Evolutionary conservation across 805 yeast species (phyloP).

Genomic region (Kodamaea hsintzibuensis): DNA sequence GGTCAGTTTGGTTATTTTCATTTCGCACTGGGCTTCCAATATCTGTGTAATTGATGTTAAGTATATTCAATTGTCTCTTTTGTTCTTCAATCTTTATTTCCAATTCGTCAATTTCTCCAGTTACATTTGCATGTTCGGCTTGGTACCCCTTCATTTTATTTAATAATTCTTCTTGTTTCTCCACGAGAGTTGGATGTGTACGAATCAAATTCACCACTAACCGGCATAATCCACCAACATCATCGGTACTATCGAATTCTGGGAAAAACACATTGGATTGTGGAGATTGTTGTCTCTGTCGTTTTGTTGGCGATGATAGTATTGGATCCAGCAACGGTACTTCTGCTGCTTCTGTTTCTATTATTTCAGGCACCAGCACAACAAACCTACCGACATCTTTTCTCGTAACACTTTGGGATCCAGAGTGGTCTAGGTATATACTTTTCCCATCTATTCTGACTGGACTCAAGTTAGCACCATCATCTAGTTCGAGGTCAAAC

Average conservation of each 20-base stretch:
- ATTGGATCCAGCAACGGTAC: slow-evolving; percentile 1
- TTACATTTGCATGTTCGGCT: slow-evolving; percentile 36
- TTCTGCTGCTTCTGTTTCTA: background rate
- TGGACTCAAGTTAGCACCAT: slow-evolving; percentile 20
- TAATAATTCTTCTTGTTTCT: slow-evolving; percentile 18
- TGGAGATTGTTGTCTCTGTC: background rate
- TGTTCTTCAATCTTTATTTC: slow-evolving; percentile 47
- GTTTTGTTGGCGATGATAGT: slow-evolving; percentile 7
- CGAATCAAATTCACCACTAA: slow-evolving; percentile 36
- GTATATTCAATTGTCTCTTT: slow-evolving; percentile 36
- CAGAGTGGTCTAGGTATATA: slow-evolving; percentile 17
- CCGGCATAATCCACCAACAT: slow-evolving; percentile 46
- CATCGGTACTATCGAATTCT: slow-evolving; percentile 14
- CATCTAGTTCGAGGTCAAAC: slow-evolving; percentile 4
- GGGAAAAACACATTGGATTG: slow-evolving; percentile 7
- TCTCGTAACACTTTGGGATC: background rate
- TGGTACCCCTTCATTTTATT: slow-evolving; percentile 38
- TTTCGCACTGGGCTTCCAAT: slow-evolving; percentile 16
- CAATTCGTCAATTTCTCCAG: slow-evolving; percentile 41
- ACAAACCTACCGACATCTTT: slow-evolving; percentile 1
- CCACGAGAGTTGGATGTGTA: slow-evolving; percentile 29
- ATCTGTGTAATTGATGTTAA: slow-evolving; percentile 28
- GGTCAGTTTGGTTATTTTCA: slow-evolving; percentile 12
- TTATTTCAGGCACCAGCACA: slow-evolving; percentile 5
- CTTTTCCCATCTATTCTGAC: slow-evolving; percentile 53